Evolutionary conservation across 208 protist species (phyloP).

Genomic region (Trypanosoma lewisi): DNA sequence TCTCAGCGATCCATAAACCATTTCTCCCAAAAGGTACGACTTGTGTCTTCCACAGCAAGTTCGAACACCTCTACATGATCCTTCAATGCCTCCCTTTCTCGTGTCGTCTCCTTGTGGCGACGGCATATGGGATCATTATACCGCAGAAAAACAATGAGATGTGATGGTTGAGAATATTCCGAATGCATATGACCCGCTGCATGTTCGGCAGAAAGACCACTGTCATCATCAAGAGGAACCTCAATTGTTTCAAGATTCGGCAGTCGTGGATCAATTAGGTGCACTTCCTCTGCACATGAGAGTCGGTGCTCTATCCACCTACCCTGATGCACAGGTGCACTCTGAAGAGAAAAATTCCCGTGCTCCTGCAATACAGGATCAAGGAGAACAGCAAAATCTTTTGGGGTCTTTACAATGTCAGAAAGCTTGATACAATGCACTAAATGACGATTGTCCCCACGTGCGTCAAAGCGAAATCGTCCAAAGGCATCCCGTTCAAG

Average conservation of each 20-base stretch:
- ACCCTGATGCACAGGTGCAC: constrained; percentile 40
- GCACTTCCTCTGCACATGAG: constrained; percentile 59
- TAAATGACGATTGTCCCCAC: constrained; percentile 69
- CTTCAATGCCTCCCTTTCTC: constrained; percentile 53
- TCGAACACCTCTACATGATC: constrained; percentile 76
- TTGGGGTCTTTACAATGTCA: constrained; percentile 59
- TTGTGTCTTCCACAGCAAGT: constrained; percentile 57
- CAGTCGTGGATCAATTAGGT: constrained; percentile 51
- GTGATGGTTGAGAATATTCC: neutral
- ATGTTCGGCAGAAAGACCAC: constrained; percentile 25
- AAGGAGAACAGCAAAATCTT: constrained; percentile 43
- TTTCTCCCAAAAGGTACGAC: constrained; percentile 56
- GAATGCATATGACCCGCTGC: constrained; percentile 7
- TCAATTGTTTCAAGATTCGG: constrained; percentile 53
- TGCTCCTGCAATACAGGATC: constrained; percentile 47
- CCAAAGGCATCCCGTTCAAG: constrained; percentile 84
- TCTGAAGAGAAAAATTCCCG: constrained; percentile 62
- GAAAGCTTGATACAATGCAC: constrained; percentile 62
- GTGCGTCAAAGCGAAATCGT: constrained; percentile 71
- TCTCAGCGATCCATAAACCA: constrained; percentile 73
- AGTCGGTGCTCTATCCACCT: constrained; percentile 70
- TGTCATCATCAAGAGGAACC: neutral
- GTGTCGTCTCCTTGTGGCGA: constrained; percentile 58
- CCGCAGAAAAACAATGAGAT: constrained; percentile 37
- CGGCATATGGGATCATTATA: constrained; percentile 74